Evolutionary conservation across 345 rosid species (phyloP).

Genomic region (Gossypium bickii): DNA sequence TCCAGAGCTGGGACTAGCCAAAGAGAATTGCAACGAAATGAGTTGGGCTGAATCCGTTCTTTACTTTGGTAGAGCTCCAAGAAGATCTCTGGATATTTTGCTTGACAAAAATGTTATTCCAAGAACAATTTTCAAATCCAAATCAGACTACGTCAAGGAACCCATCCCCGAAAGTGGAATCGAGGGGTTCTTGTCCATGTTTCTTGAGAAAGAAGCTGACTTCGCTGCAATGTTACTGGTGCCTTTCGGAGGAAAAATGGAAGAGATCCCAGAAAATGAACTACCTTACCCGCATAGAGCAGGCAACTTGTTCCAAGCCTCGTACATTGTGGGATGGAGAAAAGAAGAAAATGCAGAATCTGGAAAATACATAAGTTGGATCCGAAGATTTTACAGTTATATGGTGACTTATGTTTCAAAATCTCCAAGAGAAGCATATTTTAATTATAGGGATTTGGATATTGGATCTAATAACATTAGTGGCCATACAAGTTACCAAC

Average conservation of each 20-base stretch:
- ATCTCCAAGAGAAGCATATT: not conserved
- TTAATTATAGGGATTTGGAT: slow-evolving; percentile 4
- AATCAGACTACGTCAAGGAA: slow-evolving; percentile 6
- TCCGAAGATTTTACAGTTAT: not conserved
- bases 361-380: not conserved
- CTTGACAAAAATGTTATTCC: not conserved
- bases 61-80: not conserved
- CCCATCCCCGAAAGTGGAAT: not conserved
- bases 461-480: not conserved
- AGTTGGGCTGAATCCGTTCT: not conserved
- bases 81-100: not conserved
- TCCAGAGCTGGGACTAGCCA: not conserved
- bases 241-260: slow-evolving; percentile 4
- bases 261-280: not conserved
- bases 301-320: not conserved
- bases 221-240: not conserved
- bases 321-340: not conserved
- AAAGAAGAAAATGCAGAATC: not conserved
- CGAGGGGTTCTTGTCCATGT: not conserved
- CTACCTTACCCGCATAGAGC: slow-evolving; percentile 5
- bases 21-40: not conserved
- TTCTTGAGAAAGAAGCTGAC: not conserved
- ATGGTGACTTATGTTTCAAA: not conserved
- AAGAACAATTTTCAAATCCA: not conserved
- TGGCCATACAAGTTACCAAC: not conserved